Evolutionary conservation across 208 protist genomes (phyloP).

Genomic region (Trypanosoma theileri): DNA sequence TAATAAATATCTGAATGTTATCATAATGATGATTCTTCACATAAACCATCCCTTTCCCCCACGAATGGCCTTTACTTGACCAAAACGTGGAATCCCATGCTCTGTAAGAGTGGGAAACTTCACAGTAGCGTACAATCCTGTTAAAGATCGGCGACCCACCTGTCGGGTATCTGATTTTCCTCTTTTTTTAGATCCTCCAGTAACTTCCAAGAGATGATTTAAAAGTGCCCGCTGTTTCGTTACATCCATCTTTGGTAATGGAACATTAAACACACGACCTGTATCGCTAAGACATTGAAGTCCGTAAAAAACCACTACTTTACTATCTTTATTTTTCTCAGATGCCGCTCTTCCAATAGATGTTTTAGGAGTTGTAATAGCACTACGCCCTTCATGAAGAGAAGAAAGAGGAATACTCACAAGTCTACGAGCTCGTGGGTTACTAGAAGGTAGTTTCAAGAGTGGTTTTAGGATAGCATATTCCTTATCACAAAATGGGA

Average conservation of each 20-base stretch:
- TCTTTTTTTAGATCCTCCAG: constrained; percentile 16
- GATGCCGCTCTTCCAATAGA: constrained; percentile 2
- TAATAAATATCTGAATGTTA: too few species aligned
- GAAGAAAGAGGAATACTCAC: constrained; percentile 42
- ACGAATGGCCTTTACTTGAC: constrained; percentile 81
- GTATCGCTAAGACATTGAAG: constrained; percentile 80
- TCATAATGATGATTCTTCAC: constrained; percentile 5
- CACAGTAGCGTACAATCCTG: constrained; percentile 83
- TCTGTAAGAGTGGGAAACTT: constrained; percentile 81
- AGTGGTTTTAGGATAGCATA: constrained; percentile 76
- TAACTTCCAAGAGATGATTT: constrained; percentile 54
- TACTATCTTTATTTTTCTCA: constrained; percentile 9
- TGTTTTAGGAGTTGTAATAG: constrained; percentile 32
- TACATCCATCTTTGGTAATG: constrained; percentile 64
- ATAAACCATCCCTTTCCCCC: constrained; percentile 89
- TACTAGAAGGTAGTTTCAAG: constrained; percentile 72
- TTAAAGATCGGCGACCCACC: constrained; percentile 38
- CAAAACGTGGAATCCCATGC: constrained; percentile 84
- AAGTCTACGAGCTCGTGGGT: constrained; percentile 60
- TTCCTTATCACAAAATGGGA: constrained; percentile 74
- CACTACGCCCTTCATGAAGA: constrained; percentile 22
- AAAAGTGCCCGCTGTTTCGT: constrained; percentile 62
- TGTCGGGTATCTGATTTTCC: constrained; percentile 9
- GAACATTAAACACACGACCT: constrained; percentile 78
- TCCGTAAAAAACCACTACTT: constrained; percentile 68